Evolutionary conservation across 225 moss, liverwort and hornwort genomes (phyloP).

Genomic region (Rhytidiadelphus loreus): DNA sequence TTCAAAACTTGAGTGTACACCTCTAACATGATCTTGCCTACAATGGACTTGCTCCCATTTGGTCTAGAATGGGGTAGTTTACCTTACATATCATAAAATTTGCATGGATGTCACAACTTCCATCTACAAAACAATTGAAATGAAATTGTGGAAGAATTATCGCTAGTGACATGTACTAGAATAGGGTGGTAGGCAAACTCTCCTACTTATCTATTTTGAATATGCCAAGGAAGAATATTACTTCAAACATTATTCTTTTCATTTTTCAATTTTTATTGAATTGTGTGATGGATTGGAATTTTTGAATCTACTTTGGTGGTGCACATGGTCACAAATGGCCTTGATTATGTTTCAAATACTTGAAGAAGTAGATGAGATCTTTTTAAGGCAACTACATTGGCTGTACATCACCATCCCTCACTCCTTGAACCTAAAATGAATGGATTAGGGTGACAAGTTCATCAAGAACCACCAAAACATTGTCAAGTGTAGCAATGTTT

Average conservation of each 20-base stretch:
- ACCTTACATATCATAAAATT: not conserved
- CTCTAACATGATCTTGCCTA: too few species aligned
- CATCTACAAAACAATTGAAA: not conserved
- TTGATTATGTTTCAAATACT: not conserved
- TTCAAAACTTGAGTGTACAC: too few species aligned
- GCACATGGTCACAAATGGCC: not conserved
- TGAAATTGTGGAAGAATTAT: not conserved
- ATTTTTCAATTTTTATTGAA: not conserved
- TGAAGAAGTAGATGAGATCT: not conserved
- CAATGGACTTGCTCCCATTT: too few species aligned
- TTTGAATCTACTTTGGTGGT: not conserved
- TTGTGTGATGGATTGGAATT: not conserved
- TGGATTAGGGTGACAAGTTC: not conserved
- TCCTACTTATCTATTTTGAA: fast-evolving
- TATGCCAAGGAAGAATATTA: not conserved
- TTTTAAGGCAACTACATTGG: fast-evolving
- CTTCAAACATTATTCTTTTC: not conserved
- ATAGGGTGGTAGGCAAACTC: not conserved
- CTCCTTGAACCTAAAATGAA: not conserved
- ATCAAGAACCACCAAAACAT: not conserved
- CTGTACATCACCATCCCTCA: not conserved
- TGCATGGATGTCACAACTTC: not conserved
- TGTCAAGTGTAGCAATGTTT: not conserved
- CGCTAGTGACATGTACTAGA: fast-evolving
- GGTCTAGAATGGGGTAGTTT: too few species aligned